These are phyloP conservation scores for Penicillium coprophilum DNA, from an alignment of 495 filamentous ascomycete species.

Conservation along the genomic window DNA sequence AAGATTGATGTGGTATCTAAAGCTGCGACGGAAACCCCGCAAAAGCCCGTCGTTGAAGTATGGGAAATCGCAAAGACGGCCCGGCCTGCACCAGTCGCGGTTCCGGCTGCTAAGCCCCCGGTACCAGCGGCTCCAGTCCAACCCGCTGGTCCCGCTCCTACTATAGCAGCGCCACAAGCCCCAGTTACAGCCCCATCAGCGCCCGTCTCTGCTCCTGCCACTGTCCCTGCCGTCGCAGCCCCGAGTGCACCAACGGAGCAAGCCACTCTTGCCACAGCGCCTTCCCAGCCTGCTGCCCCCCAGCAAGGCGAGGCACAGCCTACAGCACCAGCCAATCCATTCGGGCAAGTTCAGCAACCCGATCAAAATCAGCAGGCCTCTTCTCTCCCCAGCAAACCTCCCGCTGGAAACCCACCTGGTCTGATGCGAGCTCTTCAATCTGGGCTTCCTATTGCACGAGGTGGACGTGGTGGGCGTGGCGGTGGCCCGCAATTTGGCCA, in stretches of 20 bases:
- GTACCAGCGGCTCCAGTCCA: slow-evolving; percentile 17
- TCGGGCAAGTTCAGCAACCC: slow-evolving; percentile 32
- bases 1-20: slow-evolving; percentile 77
- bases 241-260: not conserved
- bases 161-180: slow-evolving; percentile 9
- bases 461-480: slow-evolving; percentile 36
- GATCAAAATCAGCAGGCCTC: slow-evolving; percentile 35
- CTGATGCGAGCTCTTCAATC: slow-evolving; percentile 47
- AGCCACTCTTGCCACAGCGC: slow-evolving; percentile 6
- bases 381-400: slow-evolving; percentile 38
- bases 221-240: not conserved
- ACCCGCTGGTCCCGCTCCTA: slow-evolving; percentile 9
- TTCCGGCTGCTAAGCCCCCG: slow-evolving; percentile 31
- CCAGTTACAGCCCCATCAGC: slow-evolving; percentile 4
- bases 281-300: slow-evolving; percentile 20
- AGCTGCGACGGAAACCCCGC: slow-evolving; percentile 78
- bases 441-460: slow-evolving; percentile 50
- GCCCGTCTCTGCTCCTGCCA: not conserved
- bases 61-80: slow-evolving; percentile 75
- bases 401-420: slow-evolving; percentile 37
- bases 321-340: slow-evolving; percentile 28
- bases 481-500: slow-evolving; percentile 35
- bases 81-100: slow-evolving; percentile 55
- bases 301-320: slow-evolving; percentile 16
- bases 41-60: slow-evolving; percentile 77